Percentiles rank a stretch among this genome's conserved stretches.
Evolutionary conservation across 345 rosid genomes (phyloP).

Genomic region (Murraya koenigii): DNA sequence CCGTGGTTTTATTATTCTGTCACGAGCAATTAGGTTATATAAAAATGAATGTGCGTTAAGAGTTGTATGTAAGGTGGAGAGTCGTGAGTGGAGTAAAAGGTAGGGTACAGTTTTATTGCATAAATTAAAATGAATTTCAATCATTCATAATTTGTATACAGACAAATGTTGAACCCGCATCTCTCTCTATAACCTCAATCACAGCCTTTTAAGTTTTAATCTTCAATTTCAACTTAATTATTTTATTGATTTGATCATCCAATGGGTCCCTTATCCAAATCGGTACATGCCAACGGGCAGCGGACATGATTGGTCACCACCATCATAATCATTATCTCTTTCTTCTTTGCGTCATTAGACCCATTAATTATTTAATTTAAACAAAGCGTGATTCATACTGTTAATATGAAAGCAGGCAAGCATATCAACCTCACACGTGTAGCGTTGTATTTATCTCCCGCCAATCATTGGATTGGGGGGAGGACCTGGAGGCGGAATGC

Average conservation of each 20-base stretch:
- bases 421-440: slow-evolving; percentile 10
- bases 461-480: neutral
- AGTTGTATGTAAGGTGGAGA: neutral
- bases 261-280: slow-evolving; percentile 3
- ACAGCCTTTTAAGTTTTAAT: neutral
- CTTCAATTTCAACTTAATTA: slow-evolving; percentile 23
- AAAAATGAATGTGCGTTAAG: neutral
- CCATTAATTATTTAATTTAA: neutral
- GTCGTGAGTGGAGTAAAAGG: slow-evolving; percentile 29
- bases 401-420: neutral
- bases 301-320: slow-evolving; percentile 21
- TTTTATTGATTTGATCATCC: neutral
- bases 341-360: neutral
- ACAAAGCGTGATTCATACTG: neutral
- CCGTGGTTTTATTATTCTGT: slow-evolving; percentile 8
- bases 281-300: slow-evolving; percentile 22
- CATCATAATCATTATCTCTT: neutral
- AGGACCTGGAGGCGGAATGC: neutral
- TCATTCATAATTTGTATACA: neutral
- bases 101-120: neutral
- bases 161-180: neutral
- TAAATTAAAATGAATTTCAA: neutral
- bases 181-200: neutral
- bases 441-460: neutral
- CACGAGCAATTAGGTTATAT: neutral